Conservation (phyloP, 140 eudicot genomes). For the Cichorium intybus region DNA sequence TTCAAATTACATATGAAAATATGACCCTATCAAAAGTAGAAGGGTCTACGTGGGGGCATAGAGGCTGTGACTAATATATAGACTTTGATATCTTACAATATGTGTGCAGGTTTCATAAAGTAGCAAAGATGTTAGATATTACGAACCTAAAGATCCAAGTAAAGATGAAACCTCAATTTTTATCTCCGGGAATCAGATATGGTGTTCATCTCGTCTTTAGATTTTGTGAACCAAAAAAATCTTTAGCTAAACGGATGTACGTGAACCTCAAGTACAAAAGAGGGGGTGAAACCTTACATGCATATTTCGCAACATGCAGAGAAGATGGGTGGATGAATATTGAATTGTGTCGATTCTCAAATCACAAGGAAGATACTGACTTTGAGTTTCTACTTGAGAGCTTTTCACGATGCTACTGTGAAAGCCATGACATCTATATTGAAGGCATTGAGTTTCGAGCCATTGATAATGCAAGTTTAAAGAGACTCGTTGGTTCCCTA, state of each 20-base stretch:
- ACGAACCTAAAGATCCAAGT: neutral
- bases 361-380: neutral
- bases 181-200: conserved; percentile 1
- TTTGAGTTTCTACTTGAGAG: conserved; percentile 8
- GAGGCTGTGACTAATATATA: no score
- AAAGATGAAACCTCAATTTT: neutral
- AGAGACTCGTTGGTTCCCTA: neutral
- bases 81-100: no score
- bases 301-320: conserved; percentile 11
- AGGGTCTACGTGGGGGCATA: no score
- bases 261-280: conserved; percentile 12
- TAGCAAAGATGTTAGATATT: conserved; percentile 1
- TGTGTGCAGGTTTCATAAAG: conserved; percentile 11
- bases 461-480: conserved; percentile 11
- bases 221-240: neutral
- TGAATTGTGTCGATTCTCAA: conserved; percentile 11
- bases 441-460: conserved; percentile 17
- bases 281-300: neutral
- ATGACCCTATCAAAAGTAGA: no score
- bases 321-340: conserved; percentile 14
- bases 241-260: conserved; percentile 6
- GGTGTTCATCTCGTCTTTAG: conserved; percentile 7
- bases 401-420: conserved; percentile 16
- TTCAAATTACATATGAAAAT: no score
- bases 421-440: conserved; percentile 4